Evolutionary conservation across 208 protist species (phyloP).

Genomic region (Acanthamoeba quina): DNA sequence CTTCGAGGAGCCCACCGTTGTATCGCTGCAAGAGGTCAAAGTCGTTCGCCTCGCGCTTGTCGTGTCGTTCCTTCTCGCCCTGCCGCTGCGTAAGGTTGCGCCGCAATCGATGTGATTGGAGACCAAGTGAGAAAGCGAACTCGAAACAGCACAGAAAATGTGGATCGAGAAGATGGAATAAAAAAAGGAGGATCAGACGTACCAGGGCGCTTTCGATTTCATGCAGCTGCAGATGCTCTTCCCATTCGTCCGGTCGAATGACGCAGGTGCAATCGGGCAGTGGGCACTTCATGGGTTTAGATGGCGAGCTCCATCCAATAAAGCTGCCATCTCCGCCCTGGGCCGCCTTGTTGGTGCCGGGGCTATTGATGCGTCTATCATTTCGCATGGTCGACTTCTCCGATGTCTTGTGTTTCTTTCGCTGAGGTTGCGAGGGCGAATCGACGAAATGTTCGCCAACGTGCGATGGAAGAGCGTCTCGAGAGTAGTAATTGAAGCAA

Average conservation of each 20-base stretch:
- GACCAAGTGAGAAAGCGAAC: background rate
- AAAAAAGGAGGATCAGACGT: background rate
- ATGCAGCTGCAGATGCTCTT: slow-evolving; percentile 53
- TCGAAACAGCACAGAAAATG: background rate
- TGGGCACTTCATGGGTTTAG: slow-evolving; percentile 25
- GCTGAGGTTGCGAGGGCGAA: background rate
- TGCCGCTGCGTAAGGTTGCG: background rate
- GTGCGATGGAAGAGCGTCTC: background rate
- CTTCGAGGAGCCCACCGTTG: background rate
- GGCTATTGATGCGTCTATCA: background rate
- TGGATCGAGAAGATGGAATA: background rate
- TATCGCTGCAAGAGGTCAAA: slow-evolving; percentile 42
- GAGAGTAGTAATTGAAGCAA: background rate
- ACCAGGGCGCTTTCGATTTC: slow-evolving; percentile 50
- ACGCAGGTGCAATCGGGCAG: slow-evolving; percentile 38
- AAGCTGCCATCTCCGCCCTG: background rate
- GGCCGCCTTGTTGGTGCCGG: background rate
- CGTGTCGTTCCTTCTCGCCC: slow-evolving; percentile 22
- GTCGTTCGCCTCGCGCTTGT: slow-evolving; percentile 62
- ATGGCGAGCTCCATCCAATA: slow-evolving; percentile 7
- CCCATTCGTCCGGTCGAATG: slow-evolving; percentile 49
- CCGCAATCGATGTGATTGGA: background rate
- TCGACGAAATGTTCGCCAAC: slow-evolving; percentile 45
- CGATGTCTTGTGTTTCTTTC: slow-evolving; percentile 26
- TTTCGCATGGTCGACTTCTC: slow-evolving; percentile 46